Percentiles rank a stretch among this genome's conserved stretches.
Conservation (phyloP, 2,329 filamentous ascomycete species). For the Ophiocordyceps polyrhachis-furcata region DNA sequence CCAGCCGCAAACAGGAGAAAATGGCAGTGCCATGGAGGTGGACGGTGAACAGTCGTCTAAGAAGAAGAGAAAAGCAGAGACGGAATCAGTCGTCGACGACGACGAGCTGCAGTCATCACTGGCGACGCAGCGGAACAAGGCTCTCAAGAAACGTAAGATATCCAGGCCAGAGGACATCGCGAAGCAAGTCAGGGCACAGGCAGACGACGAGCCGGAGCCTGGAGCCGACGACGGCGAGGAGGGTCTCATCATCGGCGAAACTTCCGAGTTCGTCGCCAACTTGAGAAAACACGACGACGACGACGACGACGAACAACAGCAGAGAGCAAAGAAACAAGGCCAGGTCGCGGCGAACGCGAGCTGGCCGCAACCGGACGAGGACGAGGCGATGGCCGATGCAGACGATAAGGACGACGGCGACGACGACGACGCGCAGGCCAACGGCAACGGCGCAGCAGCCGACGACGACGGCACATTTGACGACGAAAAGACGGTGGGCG, state of each 20-base stretch:
- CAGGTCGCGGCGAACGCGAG: slow-evolving; percentile 1
- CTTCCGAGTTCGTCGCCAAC: slow-evolving; percentile 82
- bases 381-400: slow-evolving; percentile 11
- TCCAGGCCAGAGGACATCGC: slow-evolving; percentile 73
- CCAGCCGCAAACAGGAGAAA: slow-evolving; percentile 15
- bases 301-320: slow-evolving; percentile 35
- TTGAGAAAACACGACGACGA: slow-evolving; percentile 50
- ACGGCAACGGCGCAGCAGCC: slow-evolving; percentile 4
- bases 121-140: slow-evolving; percentile 62
- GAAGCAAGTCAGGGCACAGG: slow-evolving; percentile 53
- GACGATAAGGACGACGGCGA: background rate
- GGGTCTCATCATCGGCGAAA: slow-evolving; percentile 87
- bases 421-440: background rate
- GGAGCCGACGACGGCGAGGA: slow-evolving; percentile 16
- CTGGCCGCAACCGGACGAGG: slow-evolving; percentile 6
- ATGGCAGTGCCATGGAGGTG: slow-evolving; percentile 51
- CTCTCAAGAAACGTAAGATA: slow-evolving; percentile 84
- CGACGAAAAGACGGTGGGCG: slow-evolving; percentile 62
- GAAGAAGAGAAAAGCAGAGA: slow-evolving; percentile 46
- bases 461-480: slow-evolving; percentile 53
- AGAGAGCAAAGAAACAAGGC: slow-evolving; percentile 30
- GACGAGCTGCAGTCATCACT: slow-evolving; percentile 80
- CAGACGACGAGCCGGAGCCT: slow-evolving; percentile 31
- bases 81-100: slow-evolving; percentile 65
- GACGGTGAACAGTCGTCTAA: slow-evolving; percentile 35